Conservation (phyloP, 2,329 filamentous ascomycete species). For the Colletotrichum trifolii region DNA sequence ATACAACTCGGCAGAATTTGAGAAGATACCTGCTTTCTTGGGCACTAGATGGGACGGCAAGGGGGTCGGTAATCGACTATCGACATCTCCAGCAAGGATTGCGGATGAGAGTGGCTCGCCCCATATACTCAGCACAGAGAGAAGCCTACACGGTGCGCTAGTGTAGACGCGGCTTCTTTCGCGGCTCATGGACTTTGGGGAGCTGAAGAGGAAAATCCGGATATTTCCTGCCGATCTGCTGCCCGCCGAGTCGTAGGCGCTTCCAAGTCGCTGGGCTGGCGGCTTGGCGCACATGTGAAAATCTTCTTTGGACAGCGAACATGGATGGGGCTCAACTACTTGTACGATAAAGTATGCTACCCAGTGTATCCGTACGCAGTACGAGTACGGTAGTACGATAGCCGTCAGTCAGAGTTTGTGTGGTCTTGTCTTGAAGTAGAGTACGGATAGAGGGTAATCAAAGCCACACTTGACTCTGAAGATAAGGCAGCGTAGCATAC, state of each 20-base stretch:
- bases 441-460: too few relatives aligned
- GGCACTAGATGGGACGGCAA: slow-evolving; percentile 5
- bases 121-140: background rate
- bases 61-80: slow-evolving; percentile 23
- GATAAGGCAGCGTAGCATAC: too few relatives aligned
- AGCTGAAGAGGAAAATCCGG: slow-evolving; percentile 21
- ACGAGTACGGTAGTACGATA: too few relatives aligned
- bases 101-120: slow-evolving; percentile 4
- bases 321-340: slow-evolving; percentile 3
- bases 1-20: background rate
- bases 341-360: slow-evolving; percentile 7
- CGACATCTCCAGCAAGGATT: slow-evolving; percentile 17
- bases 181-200: background rate
- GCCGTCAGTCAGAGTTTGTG: too few relatives aligned
- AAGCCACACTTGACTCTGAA: too few relatives aligned
- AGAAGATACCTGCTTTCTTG: slow-evolving; percentile 3
- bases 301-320: slow-evolving; percentile 12
- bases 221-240: slow-evolving; percentile 31
- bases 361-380: background rate
- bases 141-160: background rate
- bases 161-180: slow-evolving; percentile 15
- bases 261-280: slow-evolving; percentile 20
- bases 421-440: too few relatives aligned
- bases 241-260: slow-evolving; percentile 4
- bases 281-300: slow-evolving; percentile 36